Base-by-base conservation (phyloP, 2,329 filamentous ascomycete species). In the Stemphylium vesicarium region DNA sequence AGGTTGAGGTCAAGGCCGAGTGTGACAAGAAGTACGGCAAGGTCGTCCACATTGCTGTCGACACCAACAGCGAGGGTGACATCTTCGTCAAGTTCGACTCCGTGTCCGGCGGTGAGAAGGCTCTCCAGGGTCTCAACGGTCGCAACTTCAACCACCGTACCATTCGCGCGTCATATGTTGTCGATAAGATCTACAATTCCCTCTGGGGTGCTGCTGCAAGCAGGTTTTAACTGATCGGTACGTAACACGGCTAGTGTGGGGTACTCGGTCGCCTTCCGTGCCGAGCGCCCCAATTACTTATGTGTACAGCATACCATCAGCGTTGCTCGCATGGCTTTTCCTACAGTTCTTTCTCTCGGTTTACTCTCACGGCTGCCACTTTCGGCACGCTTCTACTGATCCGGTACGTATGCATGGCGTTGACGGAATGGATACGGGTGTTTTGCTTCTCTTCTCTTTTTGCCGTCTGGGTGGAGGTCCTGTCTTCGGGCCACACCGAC, bases 61-160 rank as follows among this genome's bases (percentile, higher is more conserved):
- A 98, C 81, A 87, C 90, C 65, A 96, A 96, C 80, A 95, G 92
- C 42, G 87, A 90, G 77, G 95, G 95, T 78, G 95, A 99, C 75
- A 94, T 99, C 69, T 99, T 96, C 78, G 88, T 99, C 77, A 99
- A 99, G 78, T 99, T 99, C 80, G 92, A 96, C 79, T 90, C 92
- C 72, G 91, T 98, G 60, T 87, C 93, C 76, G 94, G 94, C 68
- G 94, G 94, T 75, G 92, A 97, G 79, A 98, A 97, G 75, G 95
- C 95, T 69, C 96, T 98, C 80, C 96, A 96, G 77, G 95, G 95
- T 73, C 86, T 99, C 60, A 98, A 99, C 78, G 95, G 95, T 72
- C 89, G 95, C 74, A 96, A 91, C 78, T 99, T 99, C 78, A 95
- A 92, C 73, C 91, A 91, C 71, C 87, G 88, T 72, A 92, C 91